These are phyloP conservation scores for Dicorynia guianensis DNA, from an alignment of 306 rosid species.

Conservation along the genomic window DNA sequence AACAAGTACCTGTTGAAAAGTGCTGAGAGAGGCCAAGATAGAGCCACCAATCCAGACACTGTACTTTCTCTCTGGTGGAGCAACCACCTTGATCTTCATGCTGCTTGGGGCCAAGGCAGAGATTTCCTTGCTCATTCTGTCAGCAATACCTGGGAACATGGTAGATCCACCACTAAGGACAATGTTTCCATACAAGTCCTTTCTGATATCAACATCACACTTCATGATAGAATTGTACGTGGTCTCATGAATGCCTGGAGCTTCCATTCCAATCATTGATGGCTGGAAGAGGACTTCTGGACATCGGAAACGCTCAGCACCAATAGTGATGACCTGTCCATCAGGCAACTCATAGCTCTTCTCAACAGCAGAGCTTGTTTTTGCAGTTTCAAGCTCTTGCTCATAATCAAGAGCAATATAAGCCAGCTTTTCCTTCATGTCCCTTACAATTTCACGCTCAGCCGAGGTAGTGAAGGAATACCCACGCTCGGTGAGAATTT, in stretches of 20 bases:
- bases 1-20: slow-evolving; percentile 82
- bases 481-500: slow-evolving; percentile 83
- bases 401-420: slow-evolving; percentile 83
- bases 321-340: slow-evolving; percentile 90
- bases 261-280: slow-evolving; percentile 93
- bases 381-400: slow-evolving; percentile 87
- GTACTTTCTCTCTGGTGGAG: slow-evolving; percentile 92
- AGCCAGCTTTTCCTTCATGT: slow-evolving; percentile 83
- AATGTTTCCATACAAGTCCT: slow-evolving; percentile 87
- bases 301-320: slow-evolving; percentile 92
- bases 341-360: slow-evolving; percentile 87
- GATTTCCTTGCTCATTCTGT: slow-evolving; percentile 94
- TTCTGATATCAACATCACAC: slow-evolving; percentile 90
- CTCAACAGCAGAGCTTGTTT: slow-evolving; percentile 83
- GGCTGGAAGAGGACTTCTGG: slow-evolving; percentile 96
- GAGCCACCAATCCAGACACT: slow-evolving; percentile 97
- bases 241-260: slow-evolving; percentile 87
- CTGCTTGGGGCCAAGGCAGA: slow-evolving; percentile 89
- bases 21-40: slow-evolving; percentile 90
- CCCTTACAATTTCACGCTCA: slow-evolving; percentile 88
- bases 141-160: slow-evolving; percentile 92
- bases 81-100: slow-evolving; percentile 95
- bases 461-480: slow-evolving; percentile 91
- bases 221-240: slow-evolving; percentile 92
- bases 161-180: slow-evolving; percentile 94